These are phyloP conservation scores for Pseudoneurospora amorphoporcata DNA, from an alignment of 495 filamentous ascomycete species.

Conservation along the genomic window DNA sequence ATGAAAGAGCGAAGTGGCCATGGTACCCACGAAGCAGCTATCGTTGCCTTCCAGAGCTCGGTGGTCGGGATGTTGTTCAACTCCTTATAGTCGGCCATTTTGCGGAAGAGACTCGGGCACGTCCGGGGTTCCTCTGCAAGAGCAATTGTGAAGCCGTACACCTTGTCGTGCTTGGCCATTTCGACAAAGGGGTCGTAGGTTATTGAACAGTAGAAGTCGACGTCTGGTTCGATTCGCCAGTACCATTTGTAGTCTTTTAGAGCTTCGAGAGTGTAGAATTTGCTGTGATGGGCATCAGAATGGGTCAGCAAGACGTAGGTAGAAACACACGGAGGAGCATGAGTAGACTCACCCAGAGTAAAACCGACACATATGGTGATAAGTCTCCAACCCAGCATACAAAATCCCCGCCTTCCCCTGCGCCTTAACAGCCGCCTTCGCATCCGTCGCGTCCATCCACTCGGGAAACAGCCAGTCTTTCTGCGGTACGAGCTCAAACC, in stretches of 20 bases:
- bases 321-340: not conserved
- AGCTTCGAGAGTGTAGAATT: slow-evolving; percentile 40
- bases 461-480: slow-evolving; percentile 83
- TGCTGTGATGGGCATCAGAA: slow-evolving; percentile 33
- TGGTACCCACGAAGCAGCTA: slow-evolving; percentile 30
- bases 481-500: slow-evolving; percentile 61
- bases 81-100: slow-evolving; percentile 35
- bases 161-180: slow-evolving; percentile 41
- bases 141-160: slow-evolving; percentile 43
- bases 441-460: slow-evolving; percentile 72
- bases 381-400: slow-evolving; percentile 96
- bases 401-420: slow-evolving; percentile 86
- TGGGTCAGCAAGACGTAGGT: not conserved
- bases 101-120: slow-evolving; percentile 39
- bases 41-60: slow-evolving; percentile 30
- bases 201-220: slow-evolving; percentile 43
- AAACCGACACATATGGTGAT: slow-evolving; percentile 96
- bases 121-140: slow-evolving; percentile 40
- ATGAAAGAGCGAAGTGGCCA: slow-evolving; percentile 30
- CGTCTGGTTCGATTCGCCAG: slow-evolving; percentile 44
- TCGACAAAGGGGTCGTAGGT: slow-evolving; percentile 47
- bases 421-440: slow-evolving; percentile 71
- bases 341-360: slow-evolving; percentile 71
- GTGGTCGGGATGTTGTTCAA: slow-evolving; percentile 19
- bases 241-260: slow-evolving; percentile 41